Base-by-base conservation (phyloP, 352 stramenopile genomes). In the Pythium utonaiense region DNA sequence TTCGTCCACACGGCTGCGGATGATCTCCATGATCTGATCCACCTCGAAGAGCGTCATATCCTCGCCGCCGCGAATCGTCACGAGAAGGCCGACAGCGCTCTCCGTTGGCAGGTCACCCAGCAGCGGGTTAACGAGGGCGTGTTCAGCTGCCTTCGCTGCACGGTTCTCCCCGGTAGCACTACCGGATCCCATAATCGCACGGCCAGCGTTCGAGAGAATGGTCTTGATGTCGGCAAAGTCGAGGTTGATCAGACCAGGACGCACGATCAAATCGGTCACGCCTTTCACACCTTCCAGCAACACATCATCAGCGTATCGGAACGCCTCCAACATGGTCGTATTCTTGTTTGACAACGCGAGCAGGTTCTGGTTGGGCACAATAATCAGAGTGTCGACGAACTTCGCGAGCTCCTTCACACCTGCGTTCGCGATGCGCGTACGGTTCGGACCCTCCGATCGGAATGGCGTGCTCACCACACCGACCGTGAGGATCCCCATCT, bases 191-290 rank as follows among this genome's bases (percentile, higher is more conserved):
- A 99, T 99, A 44, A 99, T 89, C 19, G 95, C 96, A 14, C 92
- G 95, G 0, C 96, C 95, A 6, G 95, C 95, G 69, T 95, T 92
- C 31, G 88, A 92, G 66, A 99, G 88, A 53, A 99, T 97, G 12
- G 92, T 95, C 62, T 96, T 91, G 56, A 99, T 97, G 72, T 99
- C 96, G 22, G 95, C 96, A 78, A 99, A 99, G 70, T 98, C 96
- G 16, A 99, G 76, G 68, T 99, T 99, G 53, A 99, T 97, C n/a
- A 99, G 70, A 40, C 95, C 96, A 8, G 95, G 94, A 56, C 95
- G 95, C 56, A 98, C 84, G 65, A 98, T 98, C 44, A 98, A 81
- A 71, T 98, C 94, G 0, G 95, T 98, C 47, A 98, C 97, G 42
- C 93, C 95, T 57, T 98, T 97, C 21, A 98, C 94, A 49, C 94